phyloP scores from a whole-genome alignment of 2,329 filamentous ascomycete genomes.

The Pseudogymnoascus sp. region DNA sequence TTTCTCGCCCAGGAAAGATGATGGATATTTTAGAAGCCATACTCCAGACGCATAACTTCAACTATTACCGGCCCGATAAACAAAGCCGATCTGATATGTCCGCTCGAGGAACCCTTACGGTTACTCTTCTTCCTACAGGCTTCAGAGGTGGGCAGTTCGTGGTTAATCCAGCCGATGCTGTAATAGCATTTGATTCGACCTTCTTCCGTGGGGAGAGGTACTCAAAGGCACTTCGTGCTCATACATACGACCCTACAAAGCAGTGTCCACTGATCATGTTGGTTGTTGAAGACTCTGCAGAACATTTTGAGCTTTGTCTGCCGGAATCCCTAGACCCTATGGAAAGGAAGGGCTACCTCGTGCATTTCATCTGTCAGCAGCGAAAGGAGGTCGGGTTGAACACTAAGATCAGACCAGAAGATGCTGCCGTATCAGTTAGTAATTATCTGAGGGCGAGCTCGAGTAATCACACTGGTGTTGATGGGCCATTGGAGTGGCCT shows the following conservation, averaged over 20 bases:
- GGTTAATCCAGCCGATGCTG: constrained; percentile 12
- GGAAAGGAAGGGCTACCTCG: constrained; percentile 19
- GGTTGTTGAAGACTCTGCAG: constrained; percentile 22
- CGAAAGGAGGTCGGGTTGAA: constrained; percentile 18
- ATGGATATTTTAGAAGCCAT: constrained; percentile 45
- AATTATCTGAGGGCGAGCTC: constrained; percentile 15
- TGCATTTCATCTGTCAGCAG: constrained; percentile 20
- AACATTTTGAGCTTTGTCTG: constrained; percentile 26
- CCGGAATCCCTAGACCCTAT: constrained; percentile 13
- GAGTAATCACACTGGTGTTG: neutral
- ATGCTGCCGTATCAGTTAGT: constrained; percentile 20
- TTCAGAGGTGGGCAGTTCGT: constrained; percentile 11
- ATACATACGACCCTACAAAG: constrained; percentile 10
- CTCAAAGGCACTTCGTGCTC: neutral
- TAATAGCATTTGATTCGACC: constrained; percentile 15
- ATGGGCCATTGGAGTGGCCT: constrained; percentile 14
- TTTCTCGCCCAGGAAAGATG: constrained; percentile 42
- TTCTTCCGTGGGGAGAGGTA: constrained; percentile 8
- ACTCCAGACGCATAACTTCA: constrained; percentile 33
- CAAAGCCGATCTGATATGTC: constrained; percentile 24
- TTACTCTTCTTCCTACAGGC: constrained; percentile 22
- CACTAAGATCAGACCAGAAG: constrained; percentile 16
- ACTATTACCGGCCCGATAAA: constrained; percentile 23
- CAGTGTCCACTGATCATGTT: constrained; percentile 21
- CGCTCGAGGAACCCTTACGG: constrained; percentile 13